Base-by-base conservation (phyloP, 1,284 basidiomycete species). In the Limonomyces culmigenus region DNA sequence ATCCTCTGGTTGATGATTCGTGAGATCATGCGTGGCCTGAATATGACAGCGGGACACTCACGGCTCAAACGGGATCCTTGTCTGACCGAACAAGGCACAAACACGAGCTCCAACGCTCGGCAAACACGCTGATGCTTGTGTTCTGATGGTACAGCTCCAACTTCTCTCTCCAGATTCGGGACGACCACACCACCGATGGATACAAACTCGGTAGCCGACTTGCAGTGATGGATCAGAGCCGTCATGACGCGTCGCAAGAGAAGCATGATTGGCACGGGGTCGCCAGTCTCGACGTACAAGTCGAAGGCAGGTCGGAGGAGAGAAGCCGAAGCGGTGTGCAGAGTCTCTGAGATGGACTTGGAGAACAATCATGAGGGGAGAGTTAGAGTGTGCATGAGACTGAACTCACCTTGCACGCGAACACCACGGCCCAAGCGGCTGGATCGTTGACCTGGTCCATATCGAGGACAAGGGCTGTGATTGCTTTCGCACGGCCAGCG, bases 221-320 rank as follows among this genome's bases (percentile, higher is more conserved):
- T 15, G 77, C 72, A 0, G 74, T 91, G 84, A 50, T 91, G 87
- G 3, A 81, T 70, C 13, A 87, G 55, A 0, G 86, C 76, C 0
- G 83, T 91, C 3, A 85, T 53, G 2, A 78, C 60, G n/a, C 81
- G 68, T 4, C 76, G 71, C 18, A 81, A 47, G 13, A 83, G 62
- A 0, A 59, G 70, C 39, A 61, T 63, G 0, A 69, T 64, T 5
- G 48, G 42, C n/a, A 63, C 61, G 1, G 63, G 6, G 30, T 32
- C 51, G 6, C 55, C 39, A 2, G 49, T 51, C 1, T 48, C 43
- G n/a, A 81, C 52, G 47, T 78, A 62, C 40, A 58, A 63, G 3
- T 55, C 49, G 5, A 84, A 43, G 1, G 88, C 56, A 0, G 68
- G 62, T 1, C 52, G 45, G 19, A 87, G 58, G 32, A 89, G 62